Evolutionary conservation across 139 green algal genomes (phyloP), one percentile per base, ranked within the genome.

Genomic region (Coelastrella sp.): DNA sequence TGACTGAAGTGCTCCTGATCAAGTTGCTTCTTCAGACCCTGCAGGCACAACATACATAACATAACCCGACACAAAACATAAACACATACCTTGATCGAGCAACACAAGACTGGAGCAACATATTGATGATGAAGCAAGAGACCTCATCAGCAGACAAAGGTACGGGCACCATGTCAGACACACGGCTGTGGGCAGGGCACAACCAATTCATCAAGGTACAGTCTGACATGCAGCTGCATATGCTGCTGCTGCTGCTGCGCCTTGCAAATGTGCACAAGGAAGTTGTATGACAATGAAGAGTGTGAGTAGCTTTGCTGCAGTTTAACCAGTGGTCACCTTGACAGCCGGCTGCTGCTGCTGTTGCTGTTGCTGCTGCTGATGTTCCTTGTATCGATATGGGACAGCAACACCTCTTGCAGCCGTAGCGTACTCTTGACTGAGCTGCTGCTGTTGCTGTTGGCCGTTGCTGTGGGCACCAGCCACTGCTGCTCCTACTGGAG

Each of bases 311-410:
- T n/a, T n/a, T n/a, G n/a, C n/a, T n/a, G n/a, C n/a, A n/a, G n/a
- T n/a, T n/a, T n/a, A n/a, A n/a, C n/a, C n/a, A n/a, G n/a, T n/a
- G n/a, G n/a, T n/a, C 0, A 57, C 11, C 45, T 23, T 13, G 15
- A 57, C 11, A 23, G 11, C 15, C 15, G 45, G 11, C 45, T 30
- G 2, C 25, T 41, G 27, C 67, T 76, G 51, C 3, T 40, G 38
- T 51, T 30, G 69, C 41, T 63, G 72, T 34, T 74, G 66, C 66
- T 74, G 69, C 41, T 63, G 72, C 27, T 74, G 66, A 34, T 74
- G 75, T 53, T 82, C 75, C 53, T 37, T 57, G 75, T 82, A 82
- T 6, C 53, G 21, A 7, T 71, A 71, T 11, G 75, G 75, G 9
- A 82, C 35, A 38, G 53, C 75, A n/a, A n/a, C n/a, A n/a, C n/a